phyloP scores from a whole-genome alignment of 768 basidiomycete species.

The Lanmaoa rubissima region DNA sequence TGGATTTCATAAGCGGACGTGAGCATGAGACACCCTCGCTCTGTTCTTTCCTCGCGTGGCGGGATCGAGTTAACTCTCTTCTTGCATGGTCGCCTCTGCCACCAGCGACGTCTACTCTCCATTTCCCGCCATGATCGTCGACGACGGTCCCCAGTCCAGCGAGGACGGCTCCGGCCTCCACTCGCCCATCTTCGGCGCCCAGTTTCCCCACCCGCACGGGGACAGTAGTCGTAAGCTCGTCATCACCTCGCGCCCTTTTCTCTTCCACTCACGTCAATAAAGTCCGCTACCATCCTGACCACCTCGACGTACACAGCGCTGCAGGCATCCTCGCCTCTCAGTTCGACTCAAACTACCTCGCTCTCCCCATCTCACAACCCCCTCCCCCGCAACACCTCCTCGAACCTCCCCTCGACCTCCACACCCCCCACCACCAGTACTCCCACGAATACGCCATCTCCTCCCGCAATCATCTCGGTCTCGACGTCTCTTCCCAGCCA shows the following conservation, averaged over 20 bases:
- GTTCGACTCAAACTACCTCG: conserved; percentile 47
- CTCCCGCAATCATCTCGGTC: conserved; percentile 46
- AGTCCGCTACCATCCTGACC: conserved; percentile 63
- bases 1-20: conserved; percentile 41
- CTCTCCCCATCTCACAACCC: conserved; percentile 30
- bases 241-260: conserved; percentile 48
- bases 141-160: conserved; percentile 69
- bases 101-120: conserved; percentile 57
- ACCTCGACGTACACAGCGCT: conserved; percentile 46
- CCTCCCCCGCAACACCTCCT: conserved; percentile 40
- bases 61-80: conserved; percentile 33
- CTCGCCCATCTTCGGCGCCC: conserved; percentile 62
- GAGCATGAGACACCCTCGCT: conserved; percentile 36
- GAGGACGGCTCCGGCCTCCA: conserved; percentile 76
- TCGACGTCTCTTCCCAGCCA: conserved; percentile 43
- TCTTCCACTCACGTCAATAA: conserved; percentile 49
- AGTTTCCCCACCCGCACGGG: conserved; percentile 45
- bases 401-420: conserved; percentile 44
- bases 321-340: conserved; percentile 48
- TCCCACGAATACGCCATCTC: conserved; percentile 41
- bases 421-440: conserved; percentile 36
- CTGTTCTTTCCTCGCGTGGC: conserved; percentile 34
- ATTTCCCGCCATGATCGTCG: conserved; percentile 53
- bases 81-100: conserved; percentile 56
- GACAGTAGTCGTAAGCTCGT: conserved; percentile 43